These are phyloP conservation scores for Fomes fomentarius DNA, from an alignment of 1,284 basidiomycete species.

Conservation along the genomic window DNA sequence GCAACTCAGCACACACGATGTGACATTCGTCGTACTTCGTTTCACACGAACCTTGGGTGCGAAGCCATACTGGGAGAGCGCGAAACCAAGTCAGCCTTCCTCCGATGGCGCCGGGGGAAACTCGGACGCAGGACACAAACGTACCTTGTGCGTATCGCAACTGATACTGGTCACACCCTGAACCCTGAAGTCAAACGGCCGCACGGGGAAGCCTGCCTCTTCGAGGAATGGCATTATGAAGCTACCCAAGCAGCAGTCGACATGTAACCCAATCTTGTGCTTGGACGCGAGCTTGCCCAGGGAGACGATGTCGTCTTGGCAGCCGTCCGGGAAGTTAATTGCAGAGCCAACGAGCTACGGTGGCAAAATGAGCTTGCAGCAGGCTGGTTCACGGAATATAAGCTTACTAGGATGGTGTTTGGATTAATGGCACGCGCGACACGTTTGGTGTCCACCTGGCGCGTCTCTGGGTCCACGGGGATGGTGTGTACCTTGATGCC, in stretches of 20 bases:
- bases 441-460: constrained; percentile 78
- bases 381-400: too few relatives aligned
- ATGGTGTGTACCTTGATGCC: constrained; percentile 91
- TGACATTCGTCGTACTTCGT: not conserved
- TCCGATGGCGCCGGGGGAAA: not conserved
- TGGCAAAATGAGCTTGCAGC: too few relatives aligned
- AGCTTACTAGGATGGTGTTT: constrained; percentile 78
- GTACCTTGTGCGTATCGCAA: constrained; percentile 91
- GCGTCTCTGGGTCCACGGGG: constrained; percentile 82
- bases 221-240: constrained; percentile 93
- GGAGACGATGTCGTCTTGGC: constrained; percentile 86
- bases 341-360: constrained; percentile 91
- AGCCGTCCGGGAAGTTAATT: constrained; percentile 92
- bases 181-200: constrained; percentile 85
- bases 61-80: constrained; percentile 67
- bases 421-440: constrained; percentile 85
- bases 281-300: constrained; percentile 79
- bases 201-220: constrained; percentile 45
- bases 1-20: not conserved
- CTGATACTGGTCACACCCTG: constrained; percentile 89
- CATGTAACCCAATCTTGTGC: constrained; percentile 87
- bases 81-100: not conserved
- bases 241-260: constrained; percentile 91
- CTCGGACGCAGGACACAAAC: not conserved
- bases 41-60: constrained; percentile 70